A percentile compares a stretch with the other conserved stretches of the same genome.
These are phyloP conservation scores for Brassica hybrid DNA, from an alignment of 441 rosid genomes.

Conservation along the genomic window DNA sequence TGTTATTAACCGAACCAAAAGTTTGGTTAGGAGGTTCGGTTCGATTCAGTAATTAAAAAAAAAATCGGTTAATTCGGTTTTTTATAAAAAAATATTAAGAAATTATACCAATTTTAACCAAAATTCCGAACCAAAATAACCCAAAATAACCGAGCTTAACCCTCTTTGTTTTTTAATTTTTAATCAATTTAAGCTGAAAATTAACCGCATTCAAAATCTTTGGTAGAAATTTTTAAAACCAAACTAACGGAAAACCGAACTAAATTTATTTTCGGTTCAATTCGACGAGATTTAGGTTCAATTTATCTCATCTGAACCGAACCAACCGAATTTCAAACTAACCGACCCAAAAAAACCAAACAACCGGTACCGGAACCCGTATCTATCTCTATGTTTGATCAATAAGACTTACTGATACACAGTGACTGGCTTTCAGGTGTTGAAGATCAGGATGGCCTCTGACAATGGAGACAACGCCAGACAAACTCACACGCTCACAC, in stretches of 20 bases:
- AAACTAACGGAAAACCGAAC: not conserved
- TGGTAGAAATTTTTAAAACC: not conserved
- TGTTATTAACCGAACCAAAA: not conserved
- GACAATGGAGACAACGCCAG: slow-evolving; percentile 57
- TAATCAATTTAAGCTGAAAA: not conserved
- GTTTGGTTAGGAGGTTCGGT: too few species aligned
- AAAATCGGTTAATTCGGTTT: too few species aligned
- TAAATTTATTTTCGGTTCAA: too few species aligned
- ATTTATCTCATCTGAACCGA: too few species aligned
- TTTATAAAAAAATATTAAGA: too few species aligned
- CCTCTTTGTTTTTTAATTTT: too few species aligned
- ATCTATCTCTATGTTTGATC: not conserved
- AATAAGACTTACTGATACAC: slow-evolving; percentile 59
- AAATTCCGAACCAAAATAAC: not conserved
- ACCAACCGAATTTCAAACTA: too few species aligned
- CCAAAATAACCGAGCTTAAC: not conserved
- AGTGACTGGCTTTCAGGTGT: slow-evolving; percentile 65
- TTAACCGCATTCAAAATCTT: not conserved
- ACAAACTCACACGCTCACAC: slow-evolving; percentile 66
- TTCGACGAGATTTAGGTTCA: not conserved
- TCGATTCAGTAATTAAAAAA: too few species aligned
- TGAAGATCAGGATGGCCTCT: slow-evolving; percentile 64
- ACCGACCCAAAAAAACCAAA: not conserved
- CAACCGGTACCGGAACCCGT: too few species aligned
- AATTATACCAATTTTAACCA: not conserved